phyloP scores from a whole-genome alignment of 345 rosid species.

The Eucalyptus globulus region DNA sequence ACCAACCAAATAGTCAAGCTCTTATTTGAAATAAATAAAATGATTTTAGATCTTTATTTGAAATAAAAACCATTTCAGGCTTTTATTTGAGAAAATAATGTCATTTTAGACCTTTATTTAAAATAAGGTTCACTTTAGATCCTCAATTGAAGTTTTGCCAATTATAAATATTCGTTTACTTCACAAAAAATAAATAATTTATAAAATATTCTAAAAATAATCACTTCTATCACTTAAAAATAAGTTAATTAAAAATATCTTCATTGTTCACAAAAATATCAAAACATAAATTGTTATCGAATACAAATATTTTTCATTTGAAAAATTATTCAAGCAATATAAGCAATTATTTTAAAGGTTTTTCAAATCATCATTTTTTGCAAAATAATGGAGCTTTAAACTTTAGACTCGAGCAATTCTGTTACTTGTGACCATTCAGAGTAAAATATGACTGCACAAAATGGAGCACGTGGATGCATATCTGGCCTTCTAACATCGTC shows the following conservation, averaged over 20 bases:
- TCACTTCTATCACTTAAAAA: neutral
- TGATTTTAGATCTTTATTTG: too few relatives aligned
- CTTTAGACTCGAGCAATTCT: neutral
- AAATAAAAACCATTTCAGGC: accelerated
- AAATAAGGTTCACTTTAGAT: too few relatives aligned
- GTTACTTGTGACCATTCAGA: neutral
- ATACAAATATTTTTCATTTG: neutral
- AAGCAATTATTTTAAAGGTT: neutral
- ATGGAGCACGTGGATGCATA: neutral
- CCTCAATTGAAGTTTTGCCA: too few relatives aligned
- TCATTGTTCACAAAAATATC: neutral
- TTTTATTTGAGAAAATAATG: too few relatives aligned
- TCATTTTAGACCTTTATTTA: accelerated
- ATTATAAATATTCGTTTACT: neutral
- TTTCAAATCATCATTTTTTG: neutral
- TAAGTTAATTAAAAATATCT: neutral
- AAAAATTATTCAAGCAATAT: neutral
- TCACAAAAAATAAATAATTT: neutral
- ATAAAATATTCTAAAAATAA: neutral
- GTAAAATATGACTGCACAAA: neutral
- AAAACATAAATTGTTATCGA: neutral
- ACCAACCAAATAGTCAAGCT: too few relatives aligned
- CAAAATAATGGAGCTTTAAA: neutral
- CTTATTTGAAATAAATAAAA: too few relatives aligned
- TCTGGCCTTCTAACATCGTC: neutral